These are phyloP conservation scores for Vicia villosa DNA, from an alignment of 306 rosid genomes.

Conservation along the genomic window DNA sequence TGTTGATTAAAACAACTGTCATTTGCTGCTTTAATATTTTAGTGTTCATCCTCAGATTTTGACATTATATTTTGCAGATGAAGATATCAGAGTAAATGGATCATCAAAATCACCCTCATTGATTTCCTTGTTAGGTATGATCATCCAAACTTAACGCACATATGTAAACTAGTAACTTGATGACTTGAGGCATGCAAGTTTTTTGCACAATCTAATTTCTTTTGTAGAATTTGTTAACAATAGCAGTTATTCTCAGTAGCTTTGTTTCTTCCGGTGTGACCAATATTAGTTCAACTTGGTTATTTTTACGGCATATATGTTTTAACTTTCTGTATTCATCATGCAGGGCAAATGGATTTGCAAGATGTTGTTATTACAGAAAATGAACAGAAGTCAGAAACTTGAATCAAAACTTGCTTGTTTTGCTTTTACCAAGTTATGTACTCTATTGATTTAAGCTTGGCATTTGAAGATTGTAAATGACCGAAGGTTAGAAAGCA, in stretches of 20 bases:
- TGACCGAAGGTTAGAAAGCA: slow-evolving; percentile 34
- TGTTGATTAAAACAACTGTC: not conserved
- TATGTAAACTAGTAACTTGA: slow-evolving; percentile 18
- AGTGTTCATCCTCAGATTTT: not conserved
- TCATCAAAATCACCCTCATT: slow-evolving; percentile 69
- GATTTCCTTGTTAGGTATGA: slow-evolving; percentile 87
- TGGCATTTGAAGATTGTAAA: slow-evolving; percentile 42
- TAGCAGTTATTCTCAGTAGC: slow-evolving; percentile 9
- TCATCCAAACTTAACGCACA: slow-evolving; percentile 1
- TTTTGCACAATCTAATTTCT: not conserved
- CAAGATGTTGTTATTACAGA: slow-evolving; percentile 74
- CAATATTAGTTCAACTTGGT: slow-evolving; percentile 10
- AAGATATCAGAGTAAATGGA: slow-evolving; percentile 63
- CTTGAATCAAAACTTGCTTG: slow-evolving; percentile 39
- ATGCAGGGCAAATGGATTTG: slow-evolving; percentile 82
- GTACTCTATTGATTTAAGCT: slow-evolving; percentile 41
- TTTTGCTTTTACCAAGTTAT: slow-evolving; percentile 34
- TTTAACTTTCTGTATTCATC: slow-evolving; percentile 20
- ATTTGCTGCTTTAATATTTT: slow-evolving; percentile 16
- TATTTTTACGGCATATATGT: slow-evolving; percentile 1
- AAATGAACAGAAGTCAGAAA: slow-evolving; percentile 68
- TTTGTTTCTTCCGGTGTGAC: slow-evolving; percentile 13
- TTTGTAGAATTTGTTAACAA: not conserved
- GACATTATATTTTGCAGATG: slow-evolving; percentile 51
- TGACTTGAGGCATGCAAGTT: slow-evolving; percentile 17